Percentiles rank a stretch among this genome's conserved stretches.
phyloP scores from a whole-genome alignment of 163 green algal genomes.

The Scenedesmus sp. region DNA sequence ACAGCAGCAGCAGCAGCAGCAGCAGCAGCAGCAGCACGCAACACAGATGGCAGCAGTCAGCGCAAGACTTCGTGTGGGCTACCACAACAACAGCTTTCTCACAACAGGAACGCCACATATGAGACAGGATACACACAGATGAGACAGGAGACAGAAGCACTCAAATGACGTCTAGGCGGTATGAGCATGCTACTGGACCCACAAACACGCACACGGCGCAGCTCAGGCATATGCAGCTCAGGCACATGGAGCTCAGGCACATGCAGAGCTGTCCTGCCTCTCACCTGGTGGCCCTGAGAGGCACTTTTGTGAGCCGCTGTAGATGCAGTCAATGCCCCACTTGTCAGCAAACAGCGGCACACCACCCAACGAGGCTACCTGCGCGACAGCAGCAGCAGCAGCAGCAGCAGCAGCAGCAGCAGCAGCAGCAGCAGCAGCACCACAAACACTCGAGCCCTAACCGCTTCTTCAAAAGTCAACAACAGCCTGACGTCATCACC shows the following conservation, averaged over 20 bases:
- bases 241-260: background rate
- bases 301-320: slow-evolving; percentile 91
- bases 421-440: background rate
- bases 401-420: background rate
- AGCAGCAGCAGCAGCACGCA: background rate
- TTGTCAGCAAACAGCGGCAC: slow-evolving; percentile 86
- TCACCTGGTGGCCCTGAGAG: slow-evolving; percentile 75
- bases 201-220: too few relatives aligned
- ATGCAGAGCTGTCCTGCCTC: background rate
- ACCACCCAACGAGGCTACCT: slow-evolving; percentile 85
- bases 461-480: too few relatives aligned
- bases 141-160: background rate
- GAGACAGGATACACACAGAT: background rate
- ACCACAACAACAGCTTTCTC: too few relatives aligned
- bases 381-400: background rate
- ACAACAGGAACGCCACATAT: background rate
- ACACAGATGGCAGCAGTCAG: background rate
- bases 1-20: background rate
- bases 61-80: background rate
- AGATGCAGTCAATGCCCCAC: slow-evolving; percentile 85
- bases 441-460: too few relatives aligned
- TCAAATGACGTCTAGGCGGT: too few relatives aligned
- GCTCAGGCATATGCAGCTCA: too few relatives aligned
- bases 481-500: too few relatives aligned
- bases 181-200: too few relatives aligned